Evolutionary conservation across 257 asterid species (phyloP), one percentile per base, ranked within the genome.

Genomic region (Solanum virginianum): DNA sequence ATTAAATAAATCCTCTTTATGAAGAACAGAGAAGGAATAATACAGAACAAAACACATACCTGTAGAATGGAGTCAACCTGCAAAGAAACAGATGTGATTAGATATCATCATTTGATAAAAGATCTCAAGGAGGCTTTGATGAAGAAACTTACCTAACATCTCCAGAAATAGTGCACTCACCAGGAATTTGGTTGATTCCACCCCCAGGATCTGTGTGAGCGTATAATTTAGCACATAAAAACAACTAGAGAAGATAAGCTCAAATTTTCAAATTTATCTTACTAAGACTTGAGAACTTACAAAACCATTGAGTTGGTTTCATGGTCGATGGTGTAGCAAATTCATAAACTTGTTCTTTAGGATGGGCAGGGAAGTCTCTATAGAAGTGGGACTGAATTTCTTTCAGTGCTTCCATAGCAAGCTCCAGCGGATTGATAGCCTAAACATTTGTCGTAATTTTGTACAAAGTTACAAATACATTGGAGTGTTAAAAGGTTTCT

Each of bases 1-100:
- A 66, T 69, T 54, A 26, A 83, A 8, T 75, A 77, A 20, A 81
- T 54, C 63, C 2, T 18, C 41, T 49, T 36, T 4, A 41, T 5
- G 4, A 12, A 12, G 5, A 47, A 55, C 1, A 13, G 16, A 26
- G 83, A 63, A 84, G 85, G 16, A 63, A 69, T 17, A 69, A 9
- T 4, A 77, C 47, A 85, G 68, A 13, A 54, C 82, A 63, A 66
- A 68, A 24, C 41, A 9, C 83, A 8, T 91, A 96, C 99, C 96
- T 92, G 88, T 96, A 96, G 89, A 96, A 96, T 43, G 99, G 99
- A 88, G 99, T 96, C 94, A 96, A 91, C 95, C 98, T 95, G 97
- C 91, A 89, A 87, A 75, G 20, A 43, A 86, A 81, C 36, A 87
- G 81, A 43, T 85, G 70, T 45, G 22, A 43, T 90, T 85, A 92